phyloP scores from a whole-genome alignment of 2,329 filamentous ascomycete species.

The Bisporella sp. region DNA sequence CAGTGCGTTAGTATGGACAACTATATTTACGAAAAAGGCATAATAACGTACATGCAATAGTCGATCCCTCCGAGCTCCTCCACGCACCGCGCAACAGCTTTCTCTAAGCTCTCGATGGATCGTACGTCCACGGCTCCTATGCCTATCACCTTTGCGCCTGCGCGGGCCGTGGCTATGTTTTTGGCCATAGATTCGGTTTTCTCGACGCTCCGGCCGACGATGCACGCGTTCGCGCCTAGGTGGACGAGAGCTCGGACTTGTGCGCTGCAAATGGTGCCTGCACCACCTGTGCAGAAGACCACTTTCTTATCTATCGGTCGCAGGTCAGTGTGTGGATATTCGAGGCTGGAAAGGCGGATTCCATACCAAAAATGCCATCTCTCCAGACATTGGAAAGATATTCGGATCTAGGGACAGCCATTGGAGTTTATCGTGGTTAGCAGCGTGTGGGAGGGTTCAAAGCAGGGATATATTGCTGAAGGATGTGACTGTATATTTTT shows the following conservation, averaged over 20 bases:
- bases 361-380: slow-evolving; percentile 76
- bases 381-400: slow-evolving; percentile 81
- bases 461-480: too few relatives aligned
- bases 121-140: slow-evolving; percentile 77
- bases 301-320: slow-evolving; percentile 67
- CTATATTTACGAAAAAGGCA: neutral
- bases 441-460: too few relatives aligned
- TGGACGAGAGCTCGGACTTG: slow-evolving; percentile 89
- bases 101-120: slow-evolving; percentile 60
- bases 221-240: slow-evolving; percentile 88
- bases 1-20: slow-evolving; percentile 1
- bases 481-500: too few relatives aligned
- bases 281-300: slow-evolving; percentile 90
- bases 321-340: slow-evolving; percentile 8
- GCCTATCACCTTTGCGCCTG: slow-evolving; percentile 78
- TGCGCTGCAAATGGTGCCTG: slow-evolving; percentile 87
- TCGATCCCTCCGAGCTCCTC: slow-evolving; percentile 83
- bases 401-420: slow-evolving; percentile 54
- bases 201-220: slow-evolving; percentile 80
- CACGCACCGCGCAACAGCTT: slow-evolving; percentile 72
- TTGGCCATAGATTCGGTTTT: slow-evolving; percentile 78
- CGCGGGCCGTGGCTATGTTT: slow-evolving; percentile 73
- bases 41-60: slow-evolving; percentile 67
- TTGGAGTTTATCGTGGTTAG: neutral
- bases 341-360: neutral